Conservation (phyloP, 106 monocot genomes). For the Platanthera guangdongensis region DNA sequence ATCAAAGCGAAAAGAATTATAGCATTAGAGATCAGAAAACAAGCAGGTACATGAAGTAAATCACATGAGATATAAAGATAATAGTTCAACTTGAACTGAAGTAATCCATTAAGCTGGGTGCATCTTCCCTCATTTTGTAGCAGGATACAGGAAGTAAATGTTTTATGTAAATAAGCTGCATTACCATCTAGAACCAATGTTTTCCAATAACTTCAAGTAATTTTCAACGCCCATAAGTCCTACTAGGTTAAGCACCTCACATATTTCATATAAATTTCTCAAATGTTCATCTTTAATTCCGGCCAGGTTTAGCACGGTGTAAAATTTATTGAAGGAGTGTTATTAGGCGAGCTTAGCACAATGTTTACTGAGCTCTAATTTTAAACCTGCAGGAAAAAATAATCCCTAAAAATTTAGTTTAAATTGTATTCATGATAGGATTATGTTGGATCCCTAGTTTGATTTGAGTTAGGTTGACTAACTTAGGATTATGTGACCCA, state of each 20-base stretch:
- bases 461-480: too few species aligned
- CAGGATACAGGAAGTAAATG: background rate
- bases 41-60: background rate
- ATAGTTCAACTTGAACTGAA: background rate
- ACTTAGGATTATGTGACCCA: too few species aligned
- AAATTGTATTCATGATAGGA: too few species aligned
- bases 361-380: background rate
- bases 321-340: background rate
- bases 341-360: background rate
- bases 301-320: background rate
- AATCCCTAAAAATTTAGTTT: background rate
- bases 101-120: background rate
- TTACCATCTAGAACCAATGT: background rate
- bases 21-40: background rate
- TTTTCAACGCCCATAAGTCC: background rate
- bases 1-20: constrained; percentile 4
- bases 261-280: background rate
- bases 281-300: background rate
- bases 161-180: background rate
- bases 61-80: background rate
- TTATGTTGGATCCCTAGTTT: too few species aligned
- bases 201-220: background rate
- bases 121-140: background rate
- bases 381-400: background rate
- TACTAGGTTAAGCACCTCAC: background rate